Base-by-base conservation (phyloP, 1,284 basidiomycete species). In the Sphagnurus paluster region DNA sequence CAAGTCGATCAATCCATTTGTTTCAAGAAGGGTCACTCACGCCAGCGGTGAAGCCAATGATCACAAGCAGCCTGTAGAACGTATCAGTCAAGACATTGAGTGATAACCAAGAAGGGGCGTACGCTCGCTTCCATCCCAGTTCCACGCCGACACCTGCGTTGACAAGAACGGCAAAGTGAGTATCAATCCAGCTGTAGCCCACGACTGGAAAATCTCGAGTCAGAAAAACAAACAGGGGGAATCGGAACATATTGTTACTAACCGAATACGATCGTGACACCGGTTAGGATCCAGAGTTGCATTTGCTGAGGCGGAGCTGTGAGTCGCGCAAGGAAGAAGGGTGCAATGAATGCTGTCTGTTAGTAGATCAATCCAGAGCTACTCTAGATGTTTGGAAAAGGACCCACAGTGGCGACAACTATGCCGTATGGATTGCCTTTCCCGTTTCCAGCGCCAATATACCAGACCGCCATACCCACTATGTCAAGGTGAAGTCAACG, bases 81-180 rank as follows among this genome's bases (percentile, higher is more conserved):
- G 13, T 34, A 24, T 30, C 14, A 35, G 32, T n/a, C 20, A 10
- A 23, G 13, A 9, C 9, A 14, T 11, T 20, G 11, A 7, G 9
- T 2, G 21, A n/a, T 19, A 5, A 19, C 28, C 5, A 11, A 11
- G 2, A 25, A 20, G 43, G 44, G 14, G 60, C 67, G 34, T 56
- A 72, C 69, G 68, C 69, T 60, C 71, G 52, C 48, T 68, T 70
- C 70, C 70, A 72, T 11, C 66, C 69, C 10, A 72, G 42, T 10
- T 38, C 34, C n/a, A 71, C 57, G 4, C 70, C 70, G 11, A 67
- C 57, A 11, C 70, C 70, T 2, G 60, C 42, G 39, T 64, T 65
- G 2, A 55, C 52, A 16, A 68, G 23, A 3, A 63, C 45, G 8
- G 50, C 28, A 5, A 61, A 43, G 47, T 71, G 66, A 1, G 55